Evolutionary conservation across 108 stramenopile genomes (phyloP), one percentile per base, ranked within the genome.

Genomic region (Heterococcus sp.): DNA sequence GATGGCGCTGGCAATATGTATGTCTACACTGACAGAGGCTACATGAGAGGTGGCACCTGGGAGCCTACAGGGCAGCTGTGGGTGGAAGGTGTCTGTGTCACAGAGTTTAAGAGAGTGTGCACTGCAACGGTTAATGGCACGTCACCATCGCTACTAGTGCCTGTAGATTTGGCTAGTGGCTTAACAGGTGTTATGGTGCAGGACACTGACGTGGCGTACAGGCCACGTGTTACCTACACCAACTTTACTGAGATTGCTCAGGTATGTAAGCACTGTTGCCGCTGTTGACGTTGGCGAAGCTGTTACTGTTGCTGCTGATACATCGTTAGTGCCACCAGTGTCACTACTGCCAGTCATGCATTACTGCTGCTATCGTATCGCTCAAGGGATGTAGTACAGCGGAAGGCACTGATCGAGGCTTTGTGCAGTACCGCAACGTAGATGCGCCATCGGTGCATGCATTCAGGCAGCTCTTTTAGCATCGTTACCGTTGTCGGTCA

Each of bases 21-120:
- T 80, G 71, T 89, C 4, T 93, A 92, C 86, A 93, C 93, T 27
- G 88, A 93, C 75, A 73, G 78, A 37, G 94, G 94, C 29, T 89
- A 91, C 76, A 84, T 86, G 72, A 77, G 87, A 4, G 81, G 84
- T 58, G 92, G 92, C 5, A 83, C 88, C 64, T 94, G 93, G 93
- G 70, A 34, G 40, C 68, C 74, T 35, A 93, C 91, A 3, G 87
- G 78, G 14, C 87, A 81, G 36, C 32, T 82, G 5, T 94, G 93
- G 93, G 66, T 37, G 58, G 89, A 91, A 65, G 93, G 92, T 32
- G 77, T 74, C 27, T 94, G 93, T 73, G 80, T 92, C 38, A 69
- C 90, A 14, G 91, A 93, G 75, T 94, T 92, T 76, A 76, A 91
- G 40, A 66, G 93, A 14, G 89, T 58, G 0, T 93, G 94, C 72